Percentiles rank a stretch among this genome's conserved stretches.
Evolutionary conservation across 108 stramenopile species (phyloP).

Genomic region (Heterococcus sp.): DNA sequence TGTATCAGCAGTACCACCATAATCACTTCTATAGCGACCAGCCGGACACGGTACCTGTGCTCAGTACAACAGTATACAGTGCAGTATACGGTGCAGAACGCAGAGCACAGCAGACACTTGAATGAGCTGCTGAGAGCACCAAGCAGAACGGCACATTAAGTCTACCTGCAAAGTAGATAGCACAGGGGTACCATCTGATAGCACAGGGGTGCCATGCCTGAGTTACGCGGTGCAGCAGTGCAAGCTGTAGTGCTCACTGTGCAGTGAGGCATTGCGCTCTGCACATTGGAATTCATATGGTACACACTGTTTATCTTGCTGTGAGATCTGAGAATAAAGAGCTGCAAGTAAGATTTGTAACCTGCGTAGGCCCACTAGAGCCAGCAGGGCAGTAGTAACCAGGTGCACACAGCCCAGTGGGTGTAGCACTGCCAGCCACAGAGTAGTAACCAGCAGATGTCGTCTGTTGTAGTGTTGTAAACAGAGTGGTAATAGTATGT

Average conservation of each 20-base stretch:
- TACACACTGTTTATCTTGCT: background rate
- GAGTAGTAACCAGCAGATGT: slow-evolving; percentile 52
- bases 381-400: slow-evolving; percentile 61
- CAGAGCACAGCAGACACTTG: no score
- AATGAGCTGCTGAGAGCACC: no score
- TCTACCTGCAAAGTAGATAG: background rate
- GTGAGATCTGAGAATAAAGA: background rate
- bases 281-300: no score
- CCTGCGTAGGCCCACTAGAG: slow-evolving; percentile 41
- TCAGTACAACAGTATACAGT: background rate
- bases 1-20: slow-evolving; percentile 9
- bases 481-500: no score
- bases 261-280: no score
- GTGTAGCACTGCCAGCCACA: slow-evolving; percentile 3
- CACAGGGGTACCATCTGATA: background rate
- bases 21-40: slow-evolving; percentile 32
- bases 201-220: background rate
- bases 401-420: slow-evolving; percentile 37
- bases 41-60: slow-evolving; percentile 51
- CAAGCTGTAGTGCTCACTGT: no score
- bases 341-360: background rate
- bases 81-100: no score
- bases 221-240: no score
- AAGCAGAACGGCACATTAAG: no score
- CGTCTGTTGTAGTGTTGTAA: no score